Evolutionary conservation across 1,284 basidiomycete genomes (phyloP).

Genomic region (Ceratobasidium sp.): DNA sequence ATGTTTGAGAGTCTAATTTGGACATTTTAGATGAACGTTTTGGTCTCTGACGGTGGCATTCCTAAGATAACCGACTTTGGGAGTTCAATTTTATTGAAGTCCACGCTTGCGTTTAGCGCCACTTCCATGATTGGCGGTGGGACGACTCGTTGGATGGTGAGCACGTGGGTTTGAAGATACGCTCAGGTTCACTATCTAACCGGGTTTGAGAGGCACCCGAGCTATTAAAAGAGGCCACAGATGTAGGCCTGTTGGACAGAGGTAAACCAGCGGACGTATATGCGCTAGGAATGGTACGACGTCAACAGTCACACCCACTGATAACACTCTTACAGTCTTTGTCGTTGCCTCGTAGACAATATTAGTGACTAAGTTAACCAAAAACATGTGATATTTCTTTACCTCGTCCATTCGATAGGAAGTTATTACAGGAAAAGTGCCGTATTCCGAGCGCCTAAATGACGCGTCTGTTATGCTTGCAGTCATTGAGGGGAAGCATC

Average conservation of each 20-base stretch:
- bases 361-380: neutral
- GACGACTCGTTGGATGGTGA: conserved; percentile 6
- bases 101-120: neutral
- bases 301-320: neutral
- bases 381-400: too few species aligned
- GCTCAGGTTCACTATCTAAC: neutral
- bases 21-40: neutral
- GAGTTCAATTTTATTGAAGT: neutral
- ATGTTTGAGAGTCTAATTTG: neutral
- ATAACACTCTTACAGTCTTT: neutral
- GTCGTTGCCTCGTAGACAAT: neutral
- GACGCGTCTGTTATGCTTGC: neutral
- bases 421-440: neutral
- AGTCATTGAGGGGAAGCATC: neutral
- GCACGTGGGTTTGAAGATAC: neutral
- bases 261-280: neutral
- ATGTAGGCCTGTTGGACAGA: neutral
- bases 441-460: neutral
- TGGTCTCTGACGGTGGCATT: neutral
- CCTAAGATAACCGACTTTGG: neutral
- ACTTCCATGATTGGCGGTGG: neutral
- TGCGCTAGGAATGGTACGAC: conserved; percentile 13
- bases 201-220: neutral
- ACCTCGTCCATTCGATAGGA: neutral
- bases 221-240: neutral